Conservation (phyloP, 1,139 yeast species). For the Geotrichum phurueaensis region DNA sequence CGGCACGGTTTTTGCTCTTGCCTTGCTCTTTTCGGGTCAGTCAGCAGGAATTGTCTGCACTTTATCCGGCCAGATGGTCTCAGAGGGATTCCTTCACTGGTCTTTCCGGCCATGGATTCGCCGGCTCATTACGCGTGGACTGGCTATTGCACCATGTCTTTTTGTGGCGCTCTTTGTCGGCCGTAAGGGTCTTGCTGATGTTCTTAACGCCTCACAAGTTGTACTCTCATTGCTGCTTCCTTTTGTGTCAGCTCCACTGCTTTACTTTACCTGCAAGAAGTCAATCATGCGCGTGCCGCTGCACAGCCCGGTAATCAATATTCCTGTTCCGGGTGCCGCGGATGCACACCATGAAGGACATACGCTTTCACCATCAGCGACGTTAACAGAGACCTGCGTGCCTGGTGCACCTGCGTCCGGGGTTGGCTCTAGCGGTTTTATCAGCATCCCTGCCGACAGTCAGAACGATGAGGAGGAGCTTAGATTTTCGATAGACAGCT, state of each 20-base stretch:
- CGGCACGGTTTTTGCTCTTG: constrained; percentile 72
- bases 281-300: constrained; percentile 64
- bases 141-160: constrained; percentile 69
- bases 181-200: constrained; percentile 50
- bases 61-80: constrained; percentile 78
- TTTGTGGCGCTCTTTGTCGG: constrained; percentile 54
- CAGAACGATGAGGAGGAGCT: background rate
- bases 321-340: background rate
- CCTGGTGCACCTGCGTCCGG: constrained; percentile 2
- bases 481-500: constrained; percentile 13
- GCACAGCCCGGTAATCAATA: constrained; percentile 12
- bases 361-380: constrained; percentile 10
- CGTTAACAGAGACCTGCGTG: constrained; percentile 7
- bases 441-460: constrained; percentile 1
- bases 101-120: constrained; percentile 69
- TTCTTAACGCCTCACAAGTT: constrained; percentile 72
- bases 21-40: constrained; percentile 69
- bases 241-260: constrained; percentile 81
- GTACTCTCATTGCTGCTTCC: constrained; percentile 80
- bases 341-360: background rate
- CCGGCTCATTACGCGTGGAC: constrained; percentile 60
- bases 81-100: constrained; percentile 81
- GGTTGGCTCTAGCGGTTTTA: constrained; percentile 1
- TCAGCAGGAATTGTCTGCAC: constrained; percentile 85
- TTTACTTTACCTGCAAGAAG: constrained; percentile 73